Conservation (phyloP, 108 stramenopile genomes). For the Discostella pseudostelligera region DNA sequence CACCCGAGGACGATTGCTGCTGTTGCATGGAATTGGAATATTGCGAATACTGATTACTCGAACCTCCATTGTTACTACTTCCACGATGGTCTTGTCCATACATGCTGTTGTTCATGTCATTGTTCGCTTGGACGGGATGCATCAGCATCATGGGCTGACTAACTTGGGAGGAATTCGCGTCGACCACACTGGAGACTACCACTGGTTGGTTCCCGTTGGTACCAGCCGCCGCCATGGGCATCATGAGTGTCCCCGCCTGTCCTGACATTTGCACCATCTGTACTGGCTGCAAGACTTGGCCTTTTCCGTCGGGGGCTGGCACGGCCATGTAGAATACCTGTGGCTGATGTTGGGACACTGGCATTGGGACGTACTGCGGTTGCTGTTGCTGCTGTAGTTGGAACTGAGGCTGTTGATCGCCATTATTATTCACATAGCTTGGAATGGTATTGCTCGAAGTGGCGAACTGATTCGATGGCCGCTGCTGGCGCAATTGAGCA, state of each 20-base stretch:
- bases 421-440: conserved; percentile 4
- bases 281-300: conserved; percentile 75
- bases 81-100: conserved; percentile 10
- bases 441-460: neutral
- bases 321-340: conserved; percentile 92
- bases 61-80: neutral
- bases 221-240: conserved; percentile 20
- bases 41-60: conserved; percentile 10
- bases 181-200: conserved; percentile 4
- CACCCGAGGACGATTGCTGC: conserved; percentile 13
- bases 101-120: conserved; percentile 6
- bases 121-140: conserved; percentile 15
- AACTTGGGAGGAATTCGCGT: conserved; percentile 3
- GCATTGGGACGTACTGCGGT: conserved; percentile 34
- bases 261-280: conserved; percentile 51
- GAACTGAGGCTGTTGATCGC: conserved; percentile 25
- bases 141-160: conserved; percentile 15
- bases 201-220: conserved; percentile 16
- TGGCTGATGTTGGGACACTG: conserved; percentile 28
- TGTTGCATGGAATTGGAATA: conserved; percentile 30
- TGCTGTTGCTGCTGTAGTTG: conserved; percentile 48
- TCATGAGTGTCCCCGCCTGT: conserved; percentile 35
- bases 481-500: conserved; percentile 2
- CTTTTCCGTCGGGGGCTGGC: conserved; percentile 82
- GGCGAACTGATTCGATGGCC: neutral